phyloP scores from a whole-genome alignment of 2,329 filamentous ascomycete species.

The Botrytis fragariae region DNA sequence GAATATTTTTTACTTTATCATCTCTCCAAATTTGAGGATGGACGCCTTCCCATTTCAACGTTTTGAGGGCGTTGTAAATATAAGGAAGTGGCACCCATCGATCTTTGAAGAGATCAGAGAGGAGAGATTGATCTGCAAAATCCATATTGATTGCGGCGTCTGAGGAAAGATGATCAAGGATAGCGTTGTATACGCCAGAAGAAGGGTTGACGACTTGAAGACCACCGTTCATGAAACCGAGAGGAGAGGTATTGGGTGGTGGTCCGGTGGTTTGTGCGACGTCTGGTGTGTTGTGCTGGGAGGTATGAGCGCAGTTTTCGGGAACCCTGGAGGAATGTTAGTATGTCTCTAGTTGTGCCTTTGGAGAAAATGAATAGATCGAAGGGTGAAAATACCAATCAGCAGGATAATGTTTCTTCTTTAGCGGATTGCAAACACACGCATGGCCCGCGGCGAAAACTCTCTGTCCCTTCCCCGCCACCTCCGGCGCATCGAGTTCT shows the following conservation, averaged over 20 bases:
- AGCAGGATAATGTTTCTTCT: conserved; percentile 73
- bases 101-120: conserved; percentile 53
- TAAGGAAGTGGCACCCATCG: conserved; percentile 60
- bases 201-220: conserved; percentile 57
- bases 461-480: conserved; percentile 50
- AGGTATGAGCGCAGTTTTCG: conserved; percentile 57
- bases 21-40: conserved; percentile 58
- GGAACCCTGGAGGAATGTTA: conserved; percentile 42
- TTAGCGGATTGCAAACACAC: conserved; percentile 80
- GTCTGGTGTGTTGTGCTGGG: conserved; percentile 49
- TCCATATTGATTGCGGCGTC: conserved; percentile 47
- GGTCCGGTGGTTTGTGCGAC: conserved; percentile 47
- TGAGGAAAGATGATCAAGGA: conserved; percentile 50
- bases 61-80: conserved; percentile 62
- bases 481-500: conserved; percentile 58
- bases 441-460: conserved; percentile 84
- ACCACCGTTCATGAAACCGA: conserved; percentile 56
- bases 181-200: conserved; percentile 47
- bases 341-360: not conserved
- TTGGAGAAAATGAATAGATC: not conserved
- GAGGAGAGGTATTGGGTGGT: conserved; percentile 46
- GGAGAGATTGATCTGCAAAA: conserved; percentile 59
- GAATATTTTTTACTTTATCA: conserved; percentile 57
- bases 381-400: conserved; percentile 55
- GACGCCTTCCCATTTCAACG: conserved; percentile 51